Conservation (phyloP, 208 protist genomes). For the Leptomonas seymouri region DNA sequence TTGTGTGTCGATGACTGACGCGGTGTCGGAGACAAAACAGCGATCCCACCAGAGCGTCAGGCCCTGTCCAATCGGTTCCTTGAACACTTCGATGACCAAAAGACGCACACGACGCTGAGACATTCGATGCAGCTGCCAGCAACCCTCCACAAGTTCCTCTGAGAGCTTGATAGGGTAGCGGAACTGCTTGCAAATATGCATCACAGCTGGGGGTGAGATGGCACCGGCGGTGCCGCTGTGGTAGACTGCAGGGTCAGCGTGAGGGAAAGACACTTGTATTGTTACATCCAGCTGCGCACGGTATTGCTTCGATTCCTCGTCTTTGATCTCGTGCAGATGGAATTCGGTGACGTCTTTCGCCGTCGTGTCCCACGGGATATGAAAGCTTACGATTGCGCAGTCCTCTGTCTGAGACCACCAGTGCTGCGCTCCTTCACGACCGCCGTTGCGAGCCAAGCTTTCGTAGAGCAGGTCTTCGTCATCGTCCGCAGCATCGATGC, state of each 20-base stretch:
- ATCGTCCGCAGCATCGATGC: slow-evolving; percentile 23
- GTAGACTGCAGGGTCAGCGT: not conserved
- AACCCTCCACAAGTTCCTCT: slow-evolving; percentile 68
- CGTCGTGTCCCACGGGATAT: slow-evolving; percentile 52
- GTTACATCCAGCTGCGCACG: slow-evolving; percentile 17
- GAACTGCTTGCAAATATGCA: slow-evolving; percentile 32
- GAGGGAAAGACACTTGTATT: not conserved
- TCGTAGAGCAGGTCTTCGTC: slow-evolving; percentile 66
- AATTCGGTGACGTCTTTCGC: slow-evolving; percentile 54
- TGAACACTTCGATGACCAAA: slow-evolving; percentile 71
- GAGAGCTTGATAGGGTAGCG: slow-evolving; percentile 69
- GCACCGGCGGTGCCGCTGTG: not conserved
- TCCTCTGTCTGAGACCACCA: slow-evolving; percentile 79
- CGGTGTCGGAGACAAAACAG: slow-evolving; percentile 60
- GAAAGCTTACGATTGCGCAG: slow-evolving; percentile 62
- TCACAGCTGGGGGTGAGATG: not conserved
- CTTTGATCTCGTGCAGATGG: slow-evolving; percentile 22
- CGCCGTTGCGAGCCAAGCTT: slow-evolving; percentile 66
- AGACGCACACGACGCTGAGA: slow-evolving; percentile 45
- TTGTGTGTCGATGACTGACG: slow-evolving; percentile 54
- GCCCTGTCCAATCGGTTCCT: slow-evolving; percentile 59
- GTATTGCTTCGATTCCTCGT: not conserved
- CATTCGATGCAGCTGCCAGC: slow-evolving; percentile 77
- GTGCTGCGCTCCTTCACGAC: slow-evolving; percentile 57
- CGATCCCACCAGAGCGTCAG: slow-evolving; percentile 81